A percentile compares a stretch with the other conserved stretches of the same genome.
Conservation (phyloP, 2,329 filamentous ascomycete genomes). For the Emergomyces pasteurianus region DNA sequence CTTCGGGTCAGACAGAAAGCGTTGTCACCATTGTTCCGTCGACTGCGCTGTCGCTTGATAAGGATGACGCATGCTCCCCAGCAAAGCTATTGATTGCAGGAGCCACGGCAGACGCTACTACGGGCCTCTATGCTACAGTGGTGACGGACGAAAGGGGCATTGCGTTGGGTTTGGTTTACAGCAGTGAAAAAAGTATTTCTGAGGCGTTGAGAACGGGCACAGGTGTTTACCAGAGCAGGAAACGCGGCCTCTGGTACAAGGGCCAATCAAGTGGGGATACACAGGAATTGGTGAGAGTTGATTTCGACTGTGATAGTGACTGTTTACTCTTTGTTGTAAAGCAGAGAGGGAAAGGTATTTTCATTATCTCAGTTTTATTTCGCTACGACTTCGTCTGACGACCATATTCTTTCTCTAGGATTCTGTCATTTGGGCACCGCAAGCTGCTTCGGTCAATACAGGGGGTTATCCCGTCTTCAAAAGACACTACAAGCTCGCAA, state of each 20-base stretch:
- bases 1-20: slow-evolving; percentile 34
- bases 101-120: slow-evolving; percentile 69
- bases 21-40: slow-evolving; percentile 67
- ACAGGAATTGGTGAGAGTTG: slow-evolving; percentile 74
- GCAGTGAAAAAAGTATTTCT: slow-evolving; percentile 76
- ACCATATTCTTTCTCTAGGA: slow-evolving; percentile 26
- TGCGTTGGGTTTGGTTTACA: slow-evolving; percentile 85
- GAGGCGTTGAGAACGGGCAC: slow-evolving; percentile 71
- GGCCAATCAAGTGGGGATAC: slow-evolving; percentile 88
- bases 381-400: background rate
- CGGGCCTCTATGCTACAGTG: slow-evolving; percentile 77
- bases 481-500: slow-evolving; percentile 77
- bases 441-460: slow-evolving; percentile 80
- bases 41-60: slow-evolving; percentile 54
- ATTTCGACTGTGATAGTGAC: slow-evolving; percentile 86
- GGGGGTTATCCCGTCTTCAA: slow-evolving; percentile 71
- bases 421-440: slow-evolving; percentile 93
- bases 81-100: slow-evolving; percentile 59
- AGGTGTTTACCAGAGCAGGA: slow-evolving; percentile 92
- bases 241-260: slow-evolving; percentile 93
- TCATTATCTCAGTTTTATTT: background rate
- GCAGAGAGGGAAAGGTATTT: slow-evolving; percentile 62
- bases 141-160: slow-evolving; percentile 80
- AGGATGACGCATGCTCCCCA: slow-evolving; percentile 47
- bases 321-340: slow-evolving; percentile 80